Evolutionary conservation across 177 flowering plant species (phyloP), one percentile per base, ranked within the genome.

Genomic region (Vitis hybrid): DNA sequence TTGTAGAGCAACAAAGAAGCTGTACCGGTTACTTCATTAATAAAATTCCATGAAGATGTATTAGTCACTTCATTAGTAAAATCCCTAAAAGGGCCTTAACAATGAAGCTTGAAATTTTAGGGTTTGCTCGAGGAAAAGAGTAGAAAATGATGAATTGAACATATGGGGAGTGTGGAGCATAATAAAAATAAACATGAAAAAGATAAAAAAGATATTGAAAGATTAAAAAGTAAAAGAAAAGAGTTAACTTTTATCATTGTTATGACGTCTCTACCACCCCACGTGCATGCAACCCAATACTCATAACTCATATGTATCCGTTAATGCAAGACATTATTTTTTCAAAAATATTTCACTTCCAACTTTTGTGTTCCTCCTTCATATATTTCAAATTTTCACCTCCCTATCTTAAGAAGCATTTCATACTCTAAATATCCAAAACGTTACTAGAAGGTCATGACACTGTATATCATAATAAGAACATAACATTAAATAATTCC

Each of bases 181-280:
- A 67, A 71, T 48, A 49, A 52, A 71, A 40, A 40, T 40, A 40
- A 40, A 40, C 46, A 40, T 40, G 46, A 6, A 40, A 27, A 27
- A 27, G 30, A 27, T 27, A 27, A 27, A 27, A 27, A 77, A 69
- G 80, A 69, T 69, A 55, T 77, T 65, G 80, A 70, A 66, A 62
- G 73, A 60, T 70, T 65, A 72, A 77, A 77, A 77, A 77, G 73
- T 30, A 72, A 68, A 76, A 67, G 63, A 72, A 77, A 71, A 77
- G 70, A 65, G 21, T 2, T 8, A 65, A 65, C 69, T 75, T 76
- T 69, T 72, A 68, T 72, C 79, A 72, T 72, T 75, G 56, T 63
- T 6, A 57, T 72, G 72, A 68, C 48, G 66, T 64, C 56, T 59
- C 24, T 63, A 56, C 57, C 51, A 40, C 72, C 70, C 72, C 75